Evolutionary conservation across 106 monocot genomes (phyloP).

Genomic region (Platanthera guangdongensis): DNA sequence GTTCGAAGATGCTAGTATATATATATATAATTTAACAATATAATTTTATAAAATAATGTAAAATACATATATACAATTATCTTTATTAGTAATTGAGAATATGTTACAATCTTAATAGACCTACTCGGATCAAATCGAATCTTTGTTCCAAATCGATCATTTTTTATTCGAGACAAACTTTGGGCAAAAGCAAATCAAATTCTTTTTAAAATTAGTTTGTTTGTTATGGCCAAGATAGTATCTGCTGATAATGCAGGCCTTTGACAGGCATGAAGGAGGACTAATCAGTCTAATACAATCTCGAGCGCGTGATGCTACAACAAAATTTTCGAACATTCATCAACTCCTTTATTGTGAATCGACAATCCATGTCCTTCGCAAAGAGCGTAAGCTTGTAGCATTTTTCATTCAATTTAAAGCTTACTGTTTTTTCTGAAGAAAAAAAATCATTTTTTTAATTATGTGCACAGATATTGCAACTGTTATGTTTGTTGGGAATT

Average conservation of each 20-base stretch:
- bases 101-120: no score
- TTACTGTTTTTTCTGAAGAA: background rate
- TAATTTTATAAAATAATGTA: background rate
- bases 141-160: no score
- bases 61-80: background rate
- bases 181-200: no score
- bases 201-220: background rate
- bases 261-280: slow-evolving; percentile 80
- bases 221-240: background rate
- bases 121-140: no score
- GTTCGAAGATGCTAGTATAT: no score
- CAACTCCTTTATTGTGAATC: slow-evolving; percentile 27
- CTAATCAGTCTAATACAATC: slow-evolving; percentile 42
- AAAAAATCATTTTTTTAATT: slow-evolving; percentile 1
- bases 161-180: no score
- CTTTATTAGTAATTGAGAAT: background rate
- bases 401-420: background rate
- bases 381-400: slow-evolving; percentile 49
- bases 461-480: slow-evolving; percentile 57
- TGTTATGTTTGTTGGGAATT: slow-evolving; percentile 96
- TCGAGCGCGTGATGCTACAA: slow-evolving; percentile 20
- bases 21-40: no score
- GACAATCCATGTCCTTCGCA: slow-evolving; percentile 30
- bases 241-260: slow-evolving; percentile 2
- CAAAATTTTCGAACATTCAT: slow-evolving; percentile 12